Evolutionary conservation across 78 protist species (phyloP).

Genomic region (Salpingoeca rosetta): DNA sequence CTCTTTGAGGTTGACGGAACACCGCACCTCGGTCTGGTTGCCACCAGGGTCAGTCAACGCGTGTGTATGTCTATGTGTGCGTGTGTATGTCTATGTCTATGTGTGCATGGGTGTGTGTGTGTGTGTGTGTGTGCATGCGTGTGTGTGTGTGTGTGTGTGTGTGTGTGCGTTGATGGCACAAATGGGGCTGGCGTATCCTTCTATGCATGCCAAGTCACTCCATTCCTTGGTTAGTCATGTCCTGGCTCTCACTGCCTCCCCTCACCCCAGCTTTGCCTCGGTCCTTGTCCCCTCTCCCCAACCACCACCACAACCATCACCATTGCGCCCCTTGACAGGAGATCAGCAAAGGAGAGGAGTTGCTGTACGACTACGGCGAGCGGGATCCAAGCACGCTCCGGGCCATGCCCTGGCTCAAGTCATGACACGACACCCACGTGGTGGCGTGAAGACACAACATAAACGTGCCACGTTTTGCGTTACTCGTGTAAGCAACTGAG

Average conservation of each 20-base stretch:
- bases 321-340: not conserved
- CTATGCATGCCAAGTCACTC: not conserved
- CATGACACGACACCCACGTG: too few relatives aligned
- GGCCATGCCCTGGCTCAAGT: constrained; percentile 14
- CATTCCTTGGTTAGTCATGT: not conserved
- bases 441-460: too few relatives aligned
- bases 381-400: not conserved
- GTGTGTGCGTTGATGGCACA: not conserved
- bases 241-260: not conserved
- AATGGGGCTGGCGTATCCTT: not conserved
- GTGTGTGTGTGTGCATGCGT: not conserved
- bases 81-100: not conserved
- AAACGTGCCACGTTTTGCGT: too few relatives aligned
- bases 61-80: not conserved
- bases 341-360: constrained; percentile 17
- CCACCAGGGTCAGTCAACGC: not conserved
- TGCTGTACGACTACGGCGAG: constrained; percentile 30
- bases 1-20: not conserved
- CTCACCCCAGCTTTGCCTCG: not conserved
- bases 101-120: not conserved
- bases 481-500: too few relatives aligned
- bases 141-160: not conserved
- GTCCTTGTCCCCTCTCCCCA: not conserved
- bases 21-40: not conserved
- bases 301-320: too few relatives aligned